Conservation (phyloP, 208 protist genomes). For the Herpetomonas tarakana region DNA sequence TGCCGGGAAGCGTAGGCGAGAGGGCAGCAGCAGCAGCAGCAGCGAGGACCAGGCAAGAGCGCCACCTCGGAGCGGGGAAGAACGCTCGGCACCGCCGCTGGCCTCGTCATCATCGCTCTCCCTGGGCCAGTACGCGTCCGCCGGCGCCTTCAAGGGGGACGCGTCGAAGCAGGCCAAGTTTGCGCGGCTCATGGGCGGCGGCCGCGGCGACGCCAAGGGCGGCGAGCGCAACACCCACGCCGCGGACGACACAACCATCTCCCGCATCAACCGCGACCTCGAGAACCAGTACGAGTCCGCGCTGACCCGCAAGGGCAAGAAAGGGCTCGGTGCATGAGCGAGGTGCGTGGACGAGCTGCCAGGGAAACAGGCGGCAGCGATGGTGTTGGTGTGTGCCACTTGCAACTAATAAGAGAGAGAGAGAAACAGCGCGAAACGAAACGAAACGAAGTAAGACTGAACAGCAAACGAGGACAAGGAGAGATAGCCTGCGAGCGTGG, state of each 20-base stretch:
- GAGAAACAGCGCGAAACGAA: too few species aligned
- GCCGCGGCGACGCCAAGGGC: not conserved
- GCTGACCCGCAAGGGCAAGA: constrained; percentile 56
- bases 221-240: constrained; percentile 38
- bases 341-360: not conserved
- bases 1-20: too few species aligned
- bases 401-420: too few species aligned
- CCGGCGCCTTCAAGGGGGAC: constrained; percentile 51
- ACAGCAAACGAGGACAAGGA: too few species aligned
- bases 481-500: too few species aligned
- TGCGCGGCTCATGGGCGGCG: constrained; percentile 76
- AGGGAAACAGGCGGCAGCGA: not conserved
- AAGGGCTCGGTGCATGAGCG: constrained; percentile 67
- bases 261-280: constrained; percentile 59
- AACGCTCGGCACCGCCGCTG: too few species aligned
- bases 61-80: too few species aligned
- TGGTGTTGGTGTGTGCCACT: too few species aligned
- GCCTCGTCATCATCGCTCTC: constrained; percentile 19
- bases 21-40: too few species aligned
- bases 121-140: constrained; percentile 70
- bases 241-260: constrained; percentile 31
- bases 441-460: too few species aligned
- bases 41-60: too few species aligned
- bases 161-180: constrained; percentile 65
- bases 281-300: constrained; percentile 65